Percentiles rank a stretch among this genome's conserved stretches.
These are phyloP conservation scores for Bidens hawaiensis DNA, from an alignment of 140 eudicot species.

Conservation along the genomic window DNA sequence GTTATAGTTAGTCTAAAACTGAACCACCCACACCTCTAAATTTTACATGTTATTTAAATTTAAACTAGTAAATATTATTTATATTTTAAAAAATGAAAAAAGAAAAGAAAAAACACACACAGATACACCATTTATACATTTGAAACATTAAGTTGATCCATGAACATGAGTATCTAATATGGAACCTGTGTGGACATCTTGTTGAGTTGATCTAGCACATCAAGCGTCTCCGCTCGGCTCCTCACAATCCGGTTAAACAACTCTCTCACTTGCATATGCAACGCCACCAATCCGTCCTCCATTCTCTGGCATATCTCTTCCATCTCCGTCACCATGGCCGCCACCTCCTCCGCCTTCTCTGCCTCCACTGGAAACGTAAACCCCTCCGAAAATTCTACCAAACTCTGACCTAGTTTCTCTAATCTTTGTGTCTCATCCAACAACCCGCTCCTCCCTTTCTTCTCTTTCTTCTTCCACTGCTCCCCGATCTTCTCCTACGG, in stretches of 20 bases:
- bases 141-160: no score
- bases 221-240: constrained; percentile 67
- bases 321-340: constrained; percentile 60
- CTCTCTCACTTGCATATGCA: constrained; percentile 64
- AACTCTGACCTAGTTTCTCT: constrained; percentile 45
- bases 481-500: constrained; percentile 88
- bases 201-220: constrained; percentile 66
- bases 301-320: constrained; percentile 58
- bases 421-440: constrained; percentile 60
- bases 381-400: constrained; percentile 59
- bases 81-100: no score
- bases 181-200: constrained; percentile 49
- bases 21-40: no score
- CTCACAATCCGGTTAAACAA: constrained; percentile 80
- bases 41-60: no score
- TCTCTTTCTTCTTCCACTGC: constrained; percentile 91
- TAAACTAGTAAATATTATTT: no score
- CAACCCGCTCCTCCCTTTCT: constrained; percentile 65
- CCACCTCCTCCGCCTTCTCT: constrained; percentile 71
- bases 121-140: no score
- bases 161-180: no score
- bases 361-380: constrained; percentile 59
- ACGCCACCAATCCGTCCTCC: constrained; percentile 70
- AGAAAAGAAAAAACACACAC: no score
- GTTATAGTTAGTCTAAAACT: no score